Evolutionary conservation across 495 filamentous ascomycete species (phyloP).

Genomic region (Tuber magnatum): DNA sequence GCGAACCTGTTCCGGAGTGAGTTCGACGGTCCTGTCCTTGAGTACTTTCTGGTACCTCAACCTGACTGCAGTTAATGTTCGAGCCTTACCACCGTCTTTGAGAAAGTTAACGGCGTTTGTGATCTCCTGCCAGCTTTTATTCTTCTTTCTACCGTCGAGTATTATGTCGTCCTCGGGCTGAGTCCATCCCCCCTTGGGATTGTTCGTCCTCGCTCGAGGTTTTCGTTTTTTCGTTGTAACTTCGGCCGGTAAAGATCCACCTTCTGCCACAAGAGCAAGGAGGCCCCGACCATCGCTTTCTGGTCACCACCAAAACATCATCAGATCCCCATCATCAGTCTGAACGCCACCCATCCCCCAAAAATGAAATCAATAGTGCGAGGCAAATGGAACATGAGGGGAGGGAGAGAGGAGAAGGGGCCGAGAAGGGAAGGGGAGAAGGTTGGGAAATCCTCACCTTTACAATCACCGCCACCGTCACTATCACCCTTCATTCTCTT

Average conservation of each 20-base stretch:
- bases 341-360: neutral
- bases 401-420: neutral
- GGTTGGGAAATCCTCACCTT: neutral
- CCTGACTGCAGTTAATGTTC: constrained; percentile 21
- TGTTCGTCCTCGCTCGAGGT: constrained; percentile 7
- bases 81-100: constrained; percentile 12
- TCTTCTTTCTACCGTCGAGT: constrained; percentile 16
- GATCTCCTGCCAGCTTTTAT: constrained; percentile 22
- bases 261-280: neutral
- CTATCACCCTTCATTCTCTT: neutral
- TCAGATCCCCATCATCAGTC: neutral
- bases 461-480: neutral
- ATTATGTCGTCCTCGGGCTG: constrained; percentile 24
- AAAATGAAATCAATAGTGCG: neutral
- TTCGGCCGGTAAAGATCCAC: neutral
- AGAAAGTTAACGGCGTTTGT: constrained; percentile 15
- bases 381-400: neutral
- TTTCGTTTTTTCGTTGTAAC: constrained; percentile 18
- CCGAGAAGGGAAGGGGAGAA: neutral
- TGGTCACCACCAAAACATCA: neutral
- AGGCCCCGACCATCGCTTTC: neutral
- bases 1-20: constrained; percentile 19
- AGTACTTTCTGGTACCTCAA: constrained; percentile 26
- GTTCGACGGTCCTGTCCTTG: constrained; percentile 22
- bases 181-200: constrained; percentile 22